Percentiles rank a stretch among this genome's conserved stretches.
These are phyloP conservation scores for Eutypella sp. DNA, from an alignment of 2,329 filamentous ascomycete genomes.

Conservation along the genomic window DNA sequence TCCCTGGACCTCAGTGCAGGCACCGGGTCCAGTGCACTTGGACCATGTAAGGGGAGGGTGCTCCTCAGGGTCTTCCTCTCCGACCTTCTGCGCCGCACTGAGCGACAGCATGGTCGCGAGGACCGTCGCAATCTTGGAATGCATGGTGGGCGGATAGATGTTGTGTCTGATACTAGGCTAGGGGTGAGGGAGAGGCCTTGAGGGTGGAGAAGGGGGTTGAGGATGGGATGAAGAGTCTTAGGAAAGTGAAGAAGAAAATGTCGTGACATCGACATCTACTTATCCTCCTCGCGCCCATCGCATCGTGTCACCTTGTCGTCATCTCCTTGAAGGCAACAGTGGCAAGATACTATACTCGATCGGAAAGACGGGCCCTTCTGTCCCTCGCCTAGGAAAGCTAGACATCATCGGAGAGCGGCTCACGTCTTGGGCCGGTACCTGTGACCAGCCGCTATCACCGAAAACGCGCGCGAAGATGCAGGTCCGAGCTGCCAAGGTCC, in stretches of 20 bases:
- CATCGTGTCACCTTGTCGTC: background rate
- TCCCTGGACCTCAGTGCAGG: conserved; percentile 35
- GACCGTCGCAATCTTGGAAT: background rate
- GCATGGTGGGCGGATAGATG: background rate
- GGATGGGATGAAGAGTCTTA: background rate
- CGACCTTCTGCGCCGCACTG: background rate
- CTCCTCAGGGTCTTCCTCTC: conserved; percentile 22
- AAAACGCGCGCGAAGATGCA: background rate
- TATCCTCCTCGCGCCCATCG: background rate
- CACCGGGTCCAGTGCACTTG: conserved; percentile 35
- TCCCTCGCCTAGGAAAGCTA: background rate
- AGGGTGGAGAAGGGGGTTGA: background rate
- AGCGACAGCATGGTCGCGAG: conserved; percentile 1
- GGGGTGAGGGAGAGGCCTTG: too few species aligned
- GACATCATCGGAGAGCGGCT: background rate
- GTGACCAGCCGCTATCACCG: background rate
- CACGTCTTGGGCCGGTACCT: background rate
- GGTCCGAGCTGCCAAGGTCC: background rate
- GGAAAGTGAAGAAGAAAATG: too few species aligned
- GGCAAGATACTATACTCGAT: background rate
- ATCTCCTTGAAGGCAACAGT: background rate
- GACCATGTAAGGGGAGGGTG: conserved; percentile 42
- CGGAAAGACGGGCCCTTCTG: background rate
- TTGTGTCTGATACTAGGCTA: background rate
- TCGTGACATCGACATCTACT: too few species aligned